Percentiles rank a stretch among this genome's conserved stretches.
These are phyloP conservation scores for Talaromyces thailandensis DNA, from an alignment of 495 filamentous ascomycete species.

Conservation along the genomic window DNA sequence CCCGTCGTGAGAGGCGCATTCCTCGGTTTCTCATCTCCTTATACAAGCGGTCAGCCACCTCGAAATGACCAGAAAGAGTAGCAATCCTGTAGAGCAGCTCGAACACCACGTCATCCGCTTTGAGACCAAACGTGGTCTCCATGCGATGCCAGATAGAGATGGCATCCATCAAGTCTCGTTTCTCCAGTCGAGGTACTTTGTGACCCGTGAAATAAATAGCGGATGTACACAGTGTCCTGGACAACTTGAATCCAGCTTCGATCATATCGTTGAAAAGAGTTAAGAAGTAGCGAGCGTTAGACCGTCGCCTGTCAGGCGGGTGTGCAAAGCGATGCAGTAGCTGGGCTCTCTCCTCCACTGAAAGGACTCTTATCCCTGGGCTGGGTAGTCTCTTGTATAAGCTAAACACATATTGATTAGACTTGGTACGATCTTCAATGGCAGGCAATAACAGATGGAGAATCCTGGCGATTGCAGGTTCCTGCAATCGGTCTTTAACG, in stretches of 20 bases:
- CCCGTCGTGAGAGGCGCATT: conserved; percentile 58
- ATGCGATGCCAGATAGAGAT: conserved; percentile 83
- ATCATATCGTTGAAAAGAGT: conserved; percentile 78
- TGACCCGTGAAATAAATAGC: conserved; percentile 72
- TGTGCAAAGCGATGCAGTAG: conserved; percentile 62
- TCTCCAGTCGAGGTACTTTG: conserved; percentile 53
- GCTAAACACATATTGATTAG: conserved; percentile 48
- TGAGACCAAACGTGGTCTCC: conserved; percentile 62
- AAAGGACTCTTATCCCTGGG: conserved; percentile 60
- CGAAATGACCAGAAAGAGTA: conserved; percentile 72
- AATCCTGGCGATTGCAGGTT: background rate
- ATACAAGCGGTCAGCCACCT: conserved; percentile 73
- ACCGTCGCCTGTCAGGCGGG: conserved; percentile 28
- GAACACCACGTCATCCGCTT: conserved; percentile 65
- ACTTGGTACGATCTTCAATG: conserved; percentile 29
- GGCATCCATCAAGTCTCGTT: conserved; percentile 58
- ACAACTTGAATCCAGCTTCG: conserved; percentile 52
- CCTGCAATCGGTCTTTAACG: background rate
- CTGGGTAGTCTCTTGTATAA: conserved; percentile 52
- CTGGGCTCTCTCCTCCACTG: conserved; percentile 44
- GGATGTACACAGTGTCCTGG: conserved; percentile 63
- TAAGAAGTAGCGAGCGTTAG: conserved; percentile 62
- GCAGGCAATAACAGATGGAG: conserved; percentile 11
- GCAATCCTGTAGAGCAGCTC: conserved; percentile 87
- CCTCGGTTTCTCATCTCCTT: conserved; percentile 67